Evolutionary conservation across 1,139 yeast species (phyloP), one percentile per base, ranked within the genome.

Genomic region (Pneumocystis carinii): DNA sequence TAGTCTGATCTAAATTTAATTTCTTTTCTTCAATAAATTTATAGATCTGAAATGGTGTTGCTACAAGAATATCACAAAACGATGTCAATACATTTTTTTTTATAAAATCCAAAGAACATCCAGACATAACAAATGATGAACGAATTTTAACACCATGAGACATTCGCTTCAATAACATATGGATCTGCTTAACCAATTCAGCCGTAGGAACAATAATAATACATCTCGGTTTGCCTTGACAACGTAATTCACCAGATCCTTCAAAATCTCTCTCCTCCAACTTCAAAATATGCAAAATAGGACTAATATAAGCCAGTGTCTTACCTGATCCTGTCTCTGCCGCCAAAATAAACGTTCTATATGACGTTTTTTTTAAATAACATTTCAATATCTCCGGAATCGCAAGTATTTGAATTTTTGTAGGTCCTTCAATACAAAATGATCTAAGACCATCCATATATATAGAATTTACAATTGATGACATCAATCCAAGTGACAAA

Each of bases 311-410:
- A 0, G 97, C 90, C 83, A 96, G 83, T 0, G 98, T 92, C 72
- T 92, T 92, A 8, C 98, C 97, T 0, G 95, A 86, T 0, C 97
- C 98, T 0, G 98, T 92, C 72, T 92, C 97, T 1, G 97, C 96
- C 1, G 97, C 97, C 64, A 92, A 74, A 2, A 95, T 83, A 75
- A 83, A 89, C 0, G 86, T 80, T 68, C 84, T 84, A 59, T 83
- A 73, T 17, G 65, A 79, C 77, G 36, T 65, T 19, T 62, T 62
- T 2, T 67, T 64, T 65, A 66, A 63, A 66, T 70, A 42, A 32
- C 70, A 72, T 56, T 74, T 69, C 70, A 75, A 74, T 37, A 85
- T 74, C 15, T 78, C 75, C 67, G 82, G 82, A 48, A 83, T 78
- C 1, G 85, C 81, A 7, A 84, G 78, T 1, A 78, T 75, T 71